Evolutionary conservation across 177 flowering plant species (phyloP).

Genomic region (Vitis hybrid): DNA sequence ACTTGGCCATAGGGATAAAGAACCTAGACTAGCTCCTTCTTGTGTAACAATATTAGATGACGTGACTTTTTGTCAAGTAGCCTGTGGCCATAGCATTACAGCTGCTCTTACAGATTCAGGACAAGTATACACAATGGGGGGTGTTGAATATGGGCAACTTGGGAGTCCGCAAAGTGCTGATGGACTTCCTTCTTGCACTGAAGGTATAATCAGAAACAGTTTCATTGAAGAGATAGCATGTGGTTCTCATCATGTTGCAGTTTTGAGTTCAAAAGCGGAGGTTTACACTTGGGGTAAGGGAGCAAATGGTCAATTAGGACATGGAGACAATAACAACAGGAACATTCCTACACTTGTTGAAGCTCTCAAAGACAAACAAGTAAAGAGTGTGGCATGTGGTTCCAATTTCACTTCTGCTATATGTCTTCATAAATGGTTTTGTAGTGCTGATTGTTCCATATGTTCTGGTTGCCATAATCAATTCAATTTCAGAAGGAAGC

Average conservation of each 20-base stretch:
- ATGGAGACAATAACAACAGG: slow-evolving; percentile 43
- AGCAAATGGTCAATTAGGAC: slow-evolving; percentile 51
- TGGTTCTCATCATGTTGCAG: slow-evolving; percentile 56
- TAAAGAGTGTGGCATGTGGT: slow-evolving; percentile 44
- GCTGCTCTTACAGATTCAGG: slow-evolving; percentile 49
- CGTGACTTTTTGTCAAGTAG: slow-evolving; percentile 39
- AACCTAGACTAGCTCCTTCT: slow-evolving; percentile 40
- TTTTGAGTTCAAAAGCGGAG: slow-evolving; percentile 43
- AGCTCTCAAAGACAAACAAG: slow-evolving; percentile 43
- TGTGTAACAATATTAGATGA: slow-evolving; percentile 40
- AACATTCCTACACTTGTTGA: slow-evolving; percentile 41
- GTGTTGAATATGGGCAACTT: slow-evolving; percentile 45
- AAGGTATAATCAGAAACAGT: slow-evolving; percentile 32
- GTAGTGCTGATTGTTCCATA: slow-evolving; percentile 29
- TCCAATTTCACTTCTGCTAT: slow-evolving; percentile 46
- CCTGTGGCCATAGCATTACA: slow-evolving; percentile 50
- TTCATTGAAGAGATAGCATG: slow-evolving; percentile 53
- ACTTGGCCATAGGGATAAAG: slow-evolving; percentile 54
- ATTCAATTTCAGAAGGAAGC: slow-evolving; percentile 39
- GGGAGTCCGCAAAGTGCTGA: slow-evolving; percentile 41
- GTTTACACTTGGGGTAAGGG: slow-evolving; percentile 68
- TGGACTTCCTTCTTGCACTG: slow-evolving; percentile 35
- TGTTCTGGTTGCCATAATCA: slow-evolving; percentile 39
- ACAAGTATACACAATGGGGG: slow-evolving; percentile 48
- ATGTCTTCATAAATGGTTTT: slow-evolving; percentile 39